Conservation (phyloP, 2,329 filamentous ascomycete genomes). For the Aspergillus phoenicis region DNA sequence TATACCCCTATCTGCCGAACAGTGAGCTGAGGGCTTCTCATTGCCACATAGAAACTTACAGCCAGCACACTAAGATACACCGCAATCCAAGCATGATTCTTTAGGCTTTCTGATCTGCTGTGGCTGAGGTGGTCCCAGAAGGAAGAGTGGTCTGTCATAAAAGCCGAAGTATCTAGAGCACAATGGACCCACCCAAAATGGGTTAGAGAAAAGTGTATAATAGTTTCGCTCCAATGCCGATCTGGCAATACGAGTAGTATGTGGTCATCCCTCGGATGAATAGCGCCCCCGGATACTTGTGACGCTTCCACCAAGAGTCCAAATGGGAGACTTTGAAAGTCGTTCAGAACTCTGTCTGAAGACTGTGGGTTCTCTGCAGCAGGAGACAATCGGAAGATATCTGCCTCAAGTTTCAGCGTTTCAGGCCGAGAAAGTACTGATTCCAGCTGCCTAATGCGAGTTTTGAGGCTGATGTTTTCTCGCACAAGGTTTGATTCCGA, state of each 20-base stretch:
- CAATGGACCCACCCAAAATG: slow-evolving; percentile 6
- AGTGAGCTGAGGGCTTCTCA: background rate
- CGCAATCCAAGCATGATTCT: background rate
- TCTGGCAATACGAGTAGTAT: background rate
- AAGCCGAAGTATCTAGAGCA: background rate
- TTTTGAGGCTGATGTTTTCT: slow-evolving; percentile 7
- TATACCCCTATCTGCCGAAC: background rate
- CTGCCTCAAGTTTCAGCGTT: background rate
- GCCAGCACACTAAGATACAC: slow-evolving; percentile 7
- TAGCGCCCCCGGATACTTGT: background rate
- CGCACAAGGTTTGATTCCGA: background rate
- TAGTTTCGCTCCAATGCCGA: slow-evolving; percentile 1
- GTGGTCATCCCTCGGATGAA: background rate
- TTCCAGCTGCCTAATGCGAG: slow-evolving; percentile 7
- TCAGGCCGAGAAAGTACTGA: slow-evolving; percentile 5
- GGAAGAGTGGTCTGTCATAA: background rate
- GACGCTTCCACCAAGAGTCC: slow-evolving; percentile 1
- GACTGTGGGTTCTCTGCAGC: background rate
- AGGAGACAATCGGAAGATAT: background rate
- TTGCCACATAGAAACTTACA: background rate
- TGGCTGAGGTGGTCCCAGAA: background rate
- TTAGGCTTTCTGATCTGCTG: background rate
- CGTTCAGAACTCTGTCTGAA: background rate
- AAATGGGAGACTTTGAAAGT: slow-evolving; percentile 5
- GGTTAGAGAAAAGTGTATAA: background rate